Base-by-base conservation (phyloP, 1,284 basidiomycete species). In the Austropuccinia psidii region DNA sequence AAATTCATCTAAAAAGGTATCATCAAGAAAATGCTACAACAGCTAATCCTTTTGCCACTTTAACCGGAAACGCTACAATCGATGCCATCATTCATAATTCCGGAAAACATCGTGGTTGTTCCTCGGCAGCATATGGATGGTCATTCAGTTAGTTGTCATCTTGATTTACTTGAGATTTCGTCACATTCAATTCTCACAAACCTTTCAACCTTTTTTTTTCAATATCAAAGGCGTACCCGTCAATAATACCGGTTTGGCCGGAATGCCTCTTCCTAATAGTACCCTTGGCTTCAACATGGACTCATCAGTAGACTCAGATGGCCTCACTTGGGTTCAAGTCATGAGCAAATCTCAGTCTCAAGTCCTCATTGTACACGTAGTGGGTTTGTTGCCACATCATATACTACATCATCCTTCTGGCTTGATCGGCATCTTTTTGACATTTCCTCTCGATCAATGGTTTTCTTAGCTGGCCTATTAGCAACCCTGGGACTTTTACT, bases 131-230 rank as follows among this genome's bases (percentile, higher is more conserved):
- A n/a, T 17, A 58, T 60, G 67, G 67, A 15, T 69, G 67, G 67
- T 58, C 41, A 29, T 69, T 69, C 27, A 58, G 67, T 69, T 39
- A 69, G 67, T n/a, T n/a, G n/a, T 24, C 27, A 58, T 60, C 60
- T 35, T 49, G 54, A 58, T 45, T 35, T 7, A 11, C 13, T 37
- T 27, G 19, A 55, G 1, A 31, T 4, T 3, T 8, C 17, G 9
- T 4, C 54, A 37, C 15, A 15, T 29, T 31, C 47, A 33, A 31
- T 24, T 2, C 47, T 47, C 17, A 8, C 49, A 29, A 21, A 57
- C n/a, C 15, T 24, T 35, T 31, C 35, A 29, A 11, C 9, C 37
- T 49, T 17, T 33, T 45, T 49, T 19, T 4, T 39, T 31, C 45
- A 47, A 21, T 43, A 21, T 19, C 2, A 64, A 64, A 69, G 67